Percentiles rank a stretch among this genome's conserved stretches.
Evolutionary conservation across 1,284 basidiomycete genomes (phyloP).

Genomic region (Melanopsichium pennsylvanicum): DNA sequence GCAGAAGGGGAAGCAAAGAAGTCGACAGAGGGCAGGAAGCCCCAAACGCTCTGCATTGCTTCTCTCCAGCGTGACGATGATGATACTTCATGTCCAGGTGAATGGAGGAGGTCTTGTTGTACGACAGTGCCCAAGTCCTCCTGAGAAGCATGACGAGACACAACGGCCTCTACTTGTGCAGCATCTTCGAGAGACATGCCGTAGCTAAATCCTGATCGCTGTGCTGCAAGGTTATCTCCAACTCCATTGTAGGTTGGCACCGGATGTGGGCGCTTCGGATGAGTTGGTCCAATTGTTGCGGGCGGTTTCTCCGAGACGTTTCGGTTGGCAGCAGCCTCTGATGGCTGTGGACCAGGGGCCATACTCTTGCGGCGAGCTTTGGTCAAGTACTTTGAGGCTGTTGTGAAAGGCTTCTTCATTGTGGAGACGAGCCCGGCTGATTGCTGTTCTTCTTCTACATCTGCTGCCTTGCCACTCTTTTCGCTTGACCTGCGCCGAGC

Average conservation of each 20-base stretch:
- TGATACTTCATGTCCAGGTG: background rate
- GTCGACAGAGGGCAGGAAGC: constrained; percentile 33
- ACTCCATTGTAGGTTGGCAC: constrained; percentile 10
- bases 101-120: constrained; percentile 1
- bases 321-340: no score
- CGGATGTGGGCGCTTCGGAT: constrained; percentile 13
- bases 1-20: constrained; percentile 8
- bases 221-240: constrained; percentile 20
- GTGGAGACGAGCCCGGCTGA: constrained; percentile 6
- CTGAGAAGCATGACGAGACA: constrained; percentile 22
- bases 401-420: constrained; percentile 28
- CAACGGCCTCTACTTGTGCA: constrained; percentile 30
- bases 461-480: background rate
- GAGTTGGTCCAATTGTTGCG: no score
- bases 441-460: background rate
- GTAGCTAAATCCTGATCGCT: constrained; percentile 36
- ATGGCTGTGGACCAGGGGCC: background rate
- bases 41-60: constrained; percentile 32
- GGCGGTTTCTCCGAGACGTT: no score
- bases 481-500: constrained; percentile 9
- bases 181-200: constrained; percentile 37
- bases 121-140: constrained; percentile 10
- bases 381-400: constrained; percentile 19
- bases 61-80: constrained; percentile 19
- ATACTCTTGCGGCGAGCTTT: constrained; percentile 25